A percentile compares a stretch with the other conserved stretches of the same genome.
Evolutionary conservation across 371 early-diverging fungal species (phyloP).

Genomic region (Phascolomyces articulosus): DNA sequence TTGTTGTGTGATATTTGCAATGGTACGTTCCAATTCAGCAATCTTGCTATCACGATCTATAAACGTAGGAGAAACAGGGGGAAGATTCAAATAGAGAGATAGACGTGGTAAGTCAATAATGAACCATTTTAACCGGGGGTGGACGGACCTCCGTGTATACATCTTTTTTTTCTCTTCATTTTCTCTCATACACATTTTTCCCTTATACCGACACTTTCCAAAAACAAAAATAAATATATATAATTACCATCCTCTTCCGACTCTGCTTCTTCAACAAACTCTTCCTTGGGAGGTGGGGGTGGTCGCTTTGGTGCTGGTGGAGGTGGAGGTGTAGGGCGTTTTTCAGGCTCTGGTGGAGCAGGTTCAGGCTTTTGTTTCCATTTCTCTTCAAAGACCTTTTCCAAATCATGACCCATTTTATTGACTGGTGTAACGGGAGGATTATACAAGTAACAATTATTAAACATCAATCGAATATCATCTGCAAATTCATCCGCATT

Average conservation of each 20-base stretch:
- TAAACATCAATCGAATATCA: slow-evolving; percentile 89
- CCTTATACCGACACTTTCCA: background rate
- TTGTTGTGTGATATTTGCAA: slow-evolving; percentile 30
- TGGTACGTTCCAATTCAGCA: slow-evolving; percentile 30
- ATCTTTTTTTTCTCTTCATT: no score
- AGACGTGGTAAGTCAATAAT: no score
- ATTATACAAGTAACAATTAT: slow-evolving; percentile 96
- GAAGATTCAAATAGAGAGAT: no score
- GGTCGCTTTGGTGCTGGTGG: background rate
- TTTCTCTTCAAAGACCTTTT: slow-evolving; percentile 83
- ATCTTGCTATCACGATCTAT: slow-evolving; percentile 20
- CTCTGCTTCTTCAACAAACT: slow-evolving; percentile 16
- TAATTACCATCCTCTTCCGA: slow-evolving; percentile 16
- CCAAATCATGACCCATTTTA: slow-evolving; percentile 78
- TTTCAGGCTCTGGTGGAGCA: slow-evolving; percentile 17
- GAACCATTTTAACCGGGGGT: no score
- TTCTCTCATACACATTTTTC: background rate
- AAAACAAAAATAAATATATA: no score
- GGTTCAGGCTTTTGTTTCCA: slow-evolving; percentile 73
- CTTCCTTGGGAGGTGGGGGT: slow-evolving; percentile 1
- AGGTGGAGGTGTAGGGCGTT: slow-evolving; percentile 1
- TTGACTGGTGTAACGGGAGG: slow-evolving; percentile 88
- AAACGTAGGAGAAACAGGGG: no score
- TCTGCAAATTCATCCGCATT: slow-evolving; percentile 78
- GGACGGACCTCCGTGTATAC: no score